Evolutionary conservation across 2,329 filamentous ascomycete species (phyloP).

Genomic region (Ophiostoma piceae): DNA sequence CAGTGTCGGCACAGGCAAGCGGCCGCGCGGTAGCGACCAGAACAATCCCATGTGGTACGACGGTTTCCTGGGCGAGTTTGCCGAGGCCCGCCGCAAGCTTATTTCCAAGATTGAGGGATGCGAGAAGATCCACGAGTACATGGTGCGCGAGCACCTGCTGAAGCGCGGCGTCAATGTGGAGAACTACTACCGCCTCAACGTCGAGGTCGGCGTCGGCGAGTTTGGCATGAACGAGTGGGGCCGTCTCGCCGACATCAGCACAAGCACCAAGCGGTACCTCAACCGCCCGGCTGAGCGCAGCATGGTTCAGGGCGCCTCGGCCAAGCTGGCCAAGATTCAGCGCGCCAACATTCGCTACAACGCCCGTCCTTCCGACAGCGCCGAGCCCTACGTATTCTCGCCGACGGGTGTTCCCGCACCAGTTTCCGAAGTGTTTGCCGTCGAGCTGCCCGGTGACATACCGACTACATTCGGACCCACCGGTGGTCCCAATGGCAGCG

Average conservation of each 20-base stretch:
- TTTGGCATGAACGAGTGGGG: conserved; percentile 99
- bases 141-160: conserved; percentile 71
- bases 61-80: conserved; percentile 85
- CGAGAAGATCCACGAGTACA: conserved; percentile 80
- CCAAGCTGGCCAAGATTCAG: conserved; percentile 78
- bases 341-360: conserved; percentile 67
- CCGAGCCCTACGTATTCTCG: background rate
- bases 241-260: conserved; percentile 89
- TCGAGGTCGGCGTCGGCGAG: conserved; percentile 91
- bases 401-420: conserved; percentile 39
- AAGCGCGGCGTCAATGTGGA: conserved; percentile 77
- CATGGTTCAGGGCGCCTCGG: conserved; percentile 70
- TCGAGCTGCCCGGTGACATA: conserved; percentile 55
- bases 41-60: conserved; percentile 86
- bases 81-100: conserved; percentile 77
- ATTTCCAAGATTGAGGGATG: conserved; percentile 94
- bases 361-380: conserved; percentile 32
- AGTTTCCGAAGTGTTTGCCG: conserved; percentile 37
- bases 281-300: conserved; percentile 65
- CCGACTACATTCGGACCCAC: conserved; percentile 33
- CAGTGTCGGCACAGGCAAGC: conserved; percentile 88
- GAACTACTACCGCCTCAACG: conserved; percentile 94
- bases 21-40: conserved; percentile 60
- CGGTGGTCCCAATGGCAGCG: background rate
- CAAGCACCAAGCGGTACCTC: conserved; percentile 80